Conservation (phyloP, 768 basidiomycete species). For the Pisolithus tinctorius region DNA sequence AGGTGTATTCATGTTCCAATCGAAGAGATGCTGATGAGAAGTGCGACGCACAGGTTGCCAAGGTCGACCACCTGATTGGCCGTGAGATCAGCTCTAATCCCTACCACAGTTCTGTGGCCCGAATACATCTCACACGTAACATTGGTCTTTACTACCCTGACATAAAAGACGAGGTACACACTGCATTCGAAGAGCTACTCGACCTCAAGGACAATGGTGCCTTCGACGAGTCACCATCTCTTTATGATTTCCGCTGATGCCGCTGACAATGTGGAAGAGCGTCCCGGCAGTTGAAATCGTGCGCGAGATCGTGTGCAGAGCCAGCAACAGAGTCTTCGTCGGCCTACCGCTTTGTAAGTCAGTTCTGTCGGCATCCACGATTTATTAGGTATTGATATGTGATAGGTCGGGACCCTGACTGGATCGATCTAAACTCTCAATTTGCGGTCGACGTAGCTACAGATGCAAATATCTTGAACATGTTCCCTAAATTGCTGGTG, state of each 20-base stretch:
- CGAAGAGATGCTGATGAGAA: neutral
- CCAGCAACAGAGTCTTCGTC: constrained; percentile 42
- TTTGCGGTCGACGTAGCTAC: neutral
- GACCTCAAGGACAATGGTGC: constrained; percentile 14
- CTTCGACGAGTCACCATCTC: neutral
- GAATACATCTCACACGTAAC: constrained; percentile 29
- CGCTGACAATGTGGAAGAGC: constrained; percentile 33
- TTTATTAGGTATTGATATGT: neutral
- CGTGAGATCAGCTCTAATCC: constrained; percentile 7
- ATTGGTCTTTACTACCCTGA: constrained; percentile 32
- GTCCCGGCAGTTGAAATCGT: constrained; percentile 21
- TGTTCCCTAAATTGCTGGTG: constrained; percentile 28
- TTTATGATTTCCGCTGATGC: neutral
- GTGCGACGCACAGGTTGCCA: neutral
- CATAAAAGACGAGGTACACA: constrained; percentile 38
- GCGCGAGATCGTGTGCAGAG: constrained; percentile 32
- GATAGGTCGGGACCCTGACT: constrained; percentile 5
- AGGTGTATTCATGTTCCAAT: neutral
- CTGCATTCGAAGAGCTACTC: constrained; percentile 35
- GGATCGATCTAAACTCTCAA: constrained; percentile 7
- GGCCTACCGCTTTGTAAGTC: too few species aligned
- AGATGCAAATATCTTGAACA: constrained; percentile 8
- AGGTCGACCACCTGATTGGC: neutral
- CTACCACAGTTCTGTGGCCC: constrained; percentile 27
- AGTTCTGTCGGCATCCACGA: too few species aligned